Percentiles rank a stretch among this genome's conserved stretches.
Evolutionary conservation across 2,329 filamentous ascomycete genomes (phyloP).

Genomic region (Pseudocercospora pini-densiflorae): DNA sequence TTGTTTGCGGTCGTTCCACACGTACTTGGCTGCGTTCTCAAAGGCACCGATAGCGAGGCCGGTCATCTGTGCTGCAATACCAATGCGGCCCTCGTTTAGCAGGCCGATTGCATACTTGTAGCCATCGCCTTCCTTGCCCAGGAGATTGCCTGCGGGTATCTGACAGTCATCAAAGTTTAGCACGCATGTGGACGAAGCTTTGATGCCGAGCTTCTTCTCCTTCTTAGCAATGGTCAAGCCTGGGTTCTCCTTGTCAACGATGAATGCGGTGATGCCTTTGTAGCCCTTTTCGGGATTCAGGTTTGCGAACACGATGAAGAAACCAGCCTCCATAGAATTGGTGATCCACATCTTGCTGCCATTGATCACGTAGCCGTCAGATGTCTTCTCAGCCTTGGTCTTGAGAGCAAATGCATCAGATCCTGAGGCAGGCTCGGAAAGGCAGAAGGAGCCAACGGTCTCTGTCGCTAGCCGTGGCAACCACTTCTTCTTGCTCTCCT

Average conservation of each 20-base stretch:
- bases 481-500: conserved; percentile 79
- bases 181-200: conserved; percentile 93
- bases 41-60: conserved; percentile 92
- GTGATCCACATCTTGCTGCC: conserved; percentile 99
- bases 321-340: conserved; percentile 88
- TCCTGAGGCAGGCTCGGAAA: conserved; percentile 66
- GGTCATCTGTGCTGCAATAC: conserved; percentile 98
- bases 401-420: conserved; percentile 95
- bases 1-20: conserved; percentile 98
- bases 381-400: conserved; percentile 85
- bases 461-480: conserved; percentile 87
- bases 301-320: conserved; percentile 99
- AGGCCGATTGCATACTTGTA: conserved; percentile 98
- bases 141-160: conserved; percentile 82
- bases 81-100: conserved; percentile 95
- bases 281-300: conserved; percentile 90
- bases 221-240: conserved; percentile 98
- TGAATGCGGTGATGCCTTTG: conserved; percentile 94
- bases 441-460: conserved; percentile 66
- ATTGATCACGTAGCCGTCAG: conserved; percentile 81
- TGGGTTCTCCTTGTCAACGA: conserved; percentile 86
- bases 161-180: conserved; percentile 97
- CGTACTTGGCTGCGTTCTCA: conserved; percentile 92
- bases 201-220: conserved; percentile 99
- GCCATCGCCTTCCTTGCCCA: conserved; percentile 86